Percentiles rank a stretch among this genome's conserved stretches.
Evolutionary conservation across 202 grass and related monocot species (phyloP).

Genomic region (Carex sylvatica): DNA sequence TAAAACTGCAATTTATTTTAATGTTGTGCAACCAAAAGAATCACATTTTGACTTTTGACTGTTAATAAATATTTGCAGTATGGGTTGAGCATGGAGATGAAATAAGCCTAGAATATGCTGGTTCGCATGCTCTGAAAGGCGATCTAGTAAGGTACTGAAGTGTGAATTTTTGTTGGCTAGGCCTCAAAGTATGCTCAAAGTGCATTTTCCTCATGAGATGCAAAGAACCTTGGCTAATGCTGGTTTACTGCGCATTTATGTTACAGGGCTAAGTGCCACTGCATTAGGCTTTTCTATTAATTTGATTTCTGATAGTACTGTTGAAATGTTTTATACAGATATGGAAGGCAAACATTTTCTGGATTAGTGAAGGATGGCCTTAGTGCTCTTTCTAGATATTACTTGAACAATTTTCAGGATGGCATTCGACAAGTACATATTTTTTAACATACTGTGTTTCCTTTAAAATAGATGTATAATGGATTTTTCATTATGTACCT

Average conservation of each 20-base stretch:
- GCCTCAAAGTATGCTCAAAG: not conserved
- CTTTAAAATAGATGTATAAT: not conserved
- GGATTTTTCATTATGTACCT: not conserved
- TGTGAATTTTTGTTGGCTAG: not conserved
- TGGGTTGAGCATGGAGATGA: slow-evolving; percentile 97
- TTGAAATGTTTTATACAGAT: slow-evolving; percentile 46
- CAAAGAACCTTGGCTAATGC: not conserved
- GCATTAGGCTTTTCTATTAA: slow-evolving; percentile 1
- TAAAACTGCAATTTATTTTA: not conserved
- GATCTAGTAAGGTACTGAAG: slow-evolving; percentile 79
- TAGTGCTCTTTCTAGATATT: slow-evolving; percentile 93
- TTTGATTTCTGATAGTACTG: slow-evolving; percentile 24
- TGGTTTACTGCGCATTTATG: not conserved
- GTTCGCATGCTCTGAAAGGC: slow-evolving; percentile 90
- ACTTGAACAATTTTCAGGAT: slow-evolving; percentile 99
- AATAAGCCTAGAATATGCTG: slow-evolving; percentile 91
- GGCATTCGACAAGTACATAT: slow-evolving; percentile 71
- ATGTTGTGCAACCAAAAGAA: not conserved
- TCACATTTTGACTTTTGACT: not conserved
- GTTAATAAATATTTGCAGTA: slow-evolving; percentile 43
- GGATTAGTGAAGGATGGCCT: slow-evolving; percentile 93
- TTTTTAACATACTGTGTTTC: slow-evolving; percentile 5
- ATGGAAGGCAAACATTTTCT: slow-evolving; percentile 87
- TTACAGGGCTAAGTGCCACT: not conserved
- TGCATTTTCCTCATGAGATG: not conserved